Conservation (phyloP, 352 stramenopile species). For the Phytophthora podocarpi region DNA sequence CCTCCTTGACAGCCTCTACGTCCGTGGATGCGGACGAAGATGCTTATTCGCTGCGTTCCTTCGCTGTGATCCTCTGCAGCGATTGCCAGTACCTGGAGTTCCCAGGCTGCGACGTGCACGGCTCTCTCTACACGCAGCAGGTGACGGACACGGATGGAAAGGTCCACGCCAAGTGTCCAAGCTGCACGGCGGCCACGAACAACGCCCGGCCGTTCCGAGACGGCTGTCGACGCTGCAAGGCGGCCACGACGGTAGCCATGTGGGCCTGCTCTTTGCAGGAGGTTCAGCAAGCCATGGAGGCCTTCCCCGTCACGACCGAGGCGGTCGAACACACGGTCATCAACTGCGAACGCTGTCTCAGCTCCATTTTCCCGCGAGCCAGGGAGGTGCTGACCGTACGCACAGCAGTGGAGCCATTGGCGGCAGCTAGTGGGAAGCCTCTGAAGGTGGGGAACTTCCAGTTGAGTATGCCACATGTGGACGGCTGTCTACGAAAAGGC, state of each 20-base stretch:
- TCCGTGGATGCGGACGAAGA: background rate
- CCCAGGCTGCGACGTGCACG: constrained; percentile 86
- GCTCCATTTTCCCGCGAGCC: constrained; percentile 76
- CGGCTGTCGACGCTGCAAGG: constrained; percentile 84
- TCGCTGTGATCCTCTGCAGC: constrained; percentile 83
- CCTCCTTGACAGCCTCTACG: background rate
- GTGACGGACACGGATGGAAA: constrained; percentile 31
- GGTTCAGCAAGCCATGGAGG: constrained; percentile 66
- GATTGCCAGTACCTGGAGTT: constrained; percentile 89
- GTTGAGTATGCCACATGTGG: constrained; percentile 87
- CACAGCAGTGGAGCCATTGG: constrained; percentile 53
- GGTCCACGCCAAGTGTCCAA: constrained; percentile 81
- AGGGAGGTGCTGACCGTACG: constrained; percentile 71
- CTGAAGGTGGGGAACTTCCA: constrained; percentile 88
- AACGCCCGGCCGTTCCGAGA: constrained; percentile 86
- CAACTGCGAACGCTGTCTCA: constrained; percentile 73
- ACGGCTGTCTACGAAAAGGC: constrained; percentile 79
- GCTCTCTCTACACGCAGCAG: constrained; percentile 79
- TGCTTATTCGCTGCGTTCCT: constrained; percentile 52
- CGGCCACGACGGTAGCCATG: constrained; percentile 67
- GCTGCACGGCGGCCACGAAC: constrained; percentile 80
- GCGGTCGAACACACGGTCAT: constrained; percentile 81
- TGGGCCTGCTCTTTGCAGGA: constrained; percentile 74
- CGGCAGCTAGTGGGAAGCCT: constrained; percentile 55
- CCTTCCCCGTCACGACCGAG: constrained; percentile 63